Evolutionary conservation across 495 filamentous ascomycete species (phyloP).

Genomic region (Neurospora hispaniola): DNA sequence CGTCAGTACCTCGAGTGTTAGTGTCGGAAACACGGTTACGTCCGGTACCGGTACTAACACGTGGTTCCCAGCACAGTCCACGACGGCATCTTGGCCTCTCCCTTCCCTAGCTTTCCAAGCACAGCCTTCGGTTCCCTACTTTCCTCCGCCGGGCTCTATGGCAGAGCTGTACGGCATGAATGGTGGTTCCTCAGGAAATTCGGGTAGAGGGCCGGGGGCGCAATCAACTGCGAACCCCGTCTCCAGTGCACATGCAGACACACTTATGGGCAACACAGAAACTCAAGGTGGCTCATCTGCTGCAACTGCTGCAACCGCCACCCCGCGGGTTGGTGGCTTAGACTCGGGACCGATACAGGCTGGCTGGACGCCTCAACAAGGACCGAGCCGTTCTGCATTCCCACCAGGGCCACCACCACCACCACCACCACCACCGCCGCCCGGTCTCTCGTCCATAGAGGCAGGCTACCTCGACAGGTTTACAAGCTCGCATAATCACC

Average conservation of each 20-base stretch:
- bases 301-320: background rate
- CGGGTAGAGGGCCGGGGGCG: background rate
- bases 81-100: background rate
- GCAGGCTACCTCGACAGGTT: background rate
- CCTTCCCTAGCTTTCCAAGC: background rate
- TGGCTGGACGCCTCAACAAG: background rate
- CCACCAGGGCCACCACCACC: background rate
- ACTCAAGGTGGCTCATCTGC: background rate
- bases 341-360: background rate
- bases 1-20: background rate
- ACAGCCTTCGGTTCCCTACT: background rate
- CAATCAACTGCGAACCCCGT: background rate
- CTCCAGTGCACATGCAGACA: background rate
- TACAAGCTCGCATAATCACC: background rate
- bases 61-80: background rate
- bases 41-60: background rate
- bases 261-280: background rate
- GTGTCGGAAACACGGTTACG: background rate
- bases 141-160: background rate
- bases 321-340: background rate
- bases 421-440: too few species aligned
- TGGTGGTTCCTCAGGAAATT: background rate
- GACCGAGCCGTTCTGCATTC: background rate
- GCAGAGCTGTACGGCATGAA: background rate
- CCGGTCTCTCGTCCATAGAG: background rate